phyloP scores from a whole-genome alignment of 2,329 filamentous ascomycete genomes.

The Fusarium subglutinans region DNA sequence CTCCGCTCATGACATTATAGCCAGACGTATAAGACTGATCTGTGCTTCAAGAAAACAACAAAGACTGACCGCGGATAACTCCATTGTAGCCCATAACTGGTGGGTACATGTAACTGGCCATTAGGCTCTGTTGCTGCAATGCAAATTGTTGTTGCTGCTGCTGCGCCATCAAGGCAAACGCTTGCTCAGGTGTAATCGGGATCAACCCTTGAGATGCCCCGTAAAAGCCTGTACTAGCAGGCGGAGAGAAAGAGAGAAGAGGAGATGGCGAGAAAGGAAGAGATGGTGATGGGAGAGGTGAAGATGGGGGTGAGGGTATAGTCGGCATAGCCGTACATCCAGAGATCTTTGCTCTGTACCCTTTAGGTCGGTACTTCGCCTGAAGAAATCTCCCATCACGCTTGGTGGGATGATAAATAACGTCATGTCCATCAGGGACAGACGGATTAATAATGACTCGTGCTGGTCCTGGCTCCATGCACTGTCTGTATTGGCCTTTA shows the following conservation, averaged over 20 bases:
- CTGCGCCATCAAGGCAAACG: neutral
- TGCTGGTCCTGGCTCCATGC: neutral
- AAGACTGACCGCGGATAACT: neutral
- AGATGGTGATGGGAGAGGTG: neutral
- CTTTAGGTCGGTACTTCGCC: neutral
- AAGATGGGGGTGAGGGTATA: neutral
- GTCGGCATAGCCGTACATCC: neutral
- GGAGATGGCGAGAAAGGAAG: neutral
- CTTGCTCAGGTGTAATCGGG: neutral
- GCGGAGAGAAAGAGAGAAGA: neutral
- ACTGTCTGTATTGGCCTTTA: neutral
- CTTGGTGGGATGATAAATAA: neutral
- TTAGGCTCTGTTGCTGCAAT: neutral
- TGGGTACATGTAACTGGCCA: neutral
- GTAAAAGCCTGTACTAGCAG: neutral
- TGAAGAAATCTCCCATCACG: neutral
- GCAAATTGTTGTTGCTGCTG: neutral
- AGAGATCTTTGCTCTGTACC: neutral
- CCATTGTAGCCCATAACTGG: neutral
- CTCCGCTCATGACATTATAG: neutral
- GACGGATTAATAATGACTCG: constrained; percentile 4
- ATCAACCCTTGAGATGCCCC: neutral
- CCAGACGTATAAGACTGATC: neutral
- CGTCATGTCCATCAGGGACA: neutral
- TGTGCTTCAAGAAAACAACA: neutral